These are phyloP conservation scores for Alternaria angustiovoidea DNA, from an alignment of 2,329 filamentous ascomycete genomes.

Conservation along the genomic window DNA sequence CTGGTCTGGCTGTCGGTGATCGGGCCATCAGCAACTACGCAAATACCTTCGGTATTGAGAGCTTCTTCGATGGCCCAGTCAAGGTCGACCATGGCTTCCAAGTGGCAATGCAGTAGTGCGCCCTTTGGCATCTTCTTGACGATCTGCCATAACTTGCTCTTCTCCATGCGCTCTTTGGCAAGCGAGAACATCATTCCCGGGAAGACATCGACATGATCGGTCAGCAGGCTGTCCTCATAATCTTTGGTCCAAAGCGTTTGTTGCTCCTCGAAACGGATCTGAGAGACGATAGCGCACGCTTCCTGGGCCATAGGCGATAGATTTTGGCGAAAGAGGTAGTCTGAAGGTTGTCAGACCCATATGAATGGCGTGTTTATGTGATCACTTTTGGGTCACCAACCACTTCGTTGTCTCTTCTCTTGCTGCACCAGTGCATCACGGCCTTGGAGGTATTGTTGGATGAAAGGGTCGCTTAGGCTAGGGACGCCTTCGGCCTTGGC, in stretches of 20 bases:
- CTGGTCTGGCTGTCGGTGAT: constrained; percentile 64
- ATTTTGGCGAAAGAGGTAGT: constrained; percentile 73
- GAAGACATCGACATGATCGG: constrained; percentile 71
- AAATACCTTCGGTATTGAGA: constrained; percentile 75
- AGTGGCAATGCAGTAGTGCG: constrained; percentile 82
- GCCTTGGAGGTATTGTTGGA: constrained; percentile 81
- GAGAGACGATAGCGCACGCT: constrained; percentile 80
- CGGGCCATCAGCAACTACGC: constrained; percentile 68
- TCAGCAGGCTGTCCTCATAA: constrained; percentile 74
- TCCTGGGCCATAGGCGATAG: constrained; percentile 80
- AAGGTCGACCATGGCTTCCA: constrained; percentile 90
- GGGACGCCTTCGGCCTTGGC: constrained; percentile 53
- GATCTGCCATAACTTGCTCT: constrained; percentile 84
- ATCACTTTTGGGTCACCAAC: constrained; percentile 56
- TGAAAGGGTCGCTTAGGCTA: constrained; percentile 71
- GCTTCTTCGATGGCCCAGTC: constrained; percentile 79
- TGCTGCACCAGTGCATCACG: constrained; percentile 78
- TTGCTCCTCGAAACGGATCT: constrained; percentile 80
- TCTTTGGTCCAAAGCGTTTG: constrained; percentile 77
- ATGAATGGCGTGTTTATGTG: background rate
- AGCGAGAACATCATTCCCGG: constrained; percentile 94
- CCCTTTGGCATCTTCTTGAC: constrained; percentile 90
- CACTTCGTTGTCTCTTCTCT: constrained; percentile 83
- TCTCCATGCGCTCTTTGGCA: constrained; percentile 85
- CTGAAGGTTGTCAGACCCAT: constrained; percentile 54